Conservation (phyloP, 495 filamentous ascomycete species). For the Stereocaulon alpinum region DNA sequence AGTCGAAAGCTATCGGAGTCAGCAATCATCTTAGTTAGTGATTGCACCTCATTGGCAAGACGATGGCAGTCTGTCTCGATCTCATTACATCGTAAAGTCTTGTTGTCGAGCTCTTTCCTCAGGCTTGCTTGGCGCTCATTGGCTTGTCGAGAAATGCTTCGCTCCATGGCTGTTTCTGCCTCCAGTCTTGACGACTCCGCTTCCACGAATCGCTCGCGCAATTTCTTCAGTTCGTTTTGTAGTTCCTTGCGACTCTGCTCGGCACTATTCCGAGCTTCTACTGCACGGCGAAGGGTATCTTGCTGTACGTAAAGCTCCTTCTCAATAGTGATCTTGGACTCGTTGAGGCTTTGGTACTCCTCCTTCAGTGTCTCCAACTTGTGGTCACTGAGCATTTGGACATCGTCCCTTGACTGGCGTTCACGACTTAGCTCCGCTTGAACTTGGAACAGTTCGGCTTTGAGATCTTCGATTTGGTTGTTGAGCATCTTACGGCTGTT, state of each 20-base stretch:
- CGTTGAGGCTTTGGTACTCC: slow-evolving; percentile 80
- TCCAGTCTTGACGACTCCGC: slow-evolving; percentile 76
- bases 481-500: slow-evolving; percentile 80
- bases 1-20: slow-evolving; percentile 81
- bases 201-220: slow-evolving; percentile 71
- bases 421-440: slow-evolving; percentile 86
- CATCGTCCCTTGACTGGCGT: slow-evolving; percentile 91
- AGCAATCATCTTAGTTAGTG: slow-evolving; percentile 69
- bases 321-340: slow-evolving; percentile 93
- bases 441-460: slow-evolving; percentile 69
- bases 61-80: slow-evolving; percentile 65
- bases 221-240: slow-evolving; percentile 69
- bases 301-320: slow-evolving; percentile 98
- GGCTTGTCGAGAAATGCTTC: slow-evolving; percentile 63
- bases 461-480: slow-evolving; percentile 76
- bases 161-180: slow-evolving; percentile 71
- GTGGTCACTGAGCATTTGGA: slow-evolving; percentile 83
- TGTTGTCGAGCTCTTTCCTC: slow-evolving; percentile 66
- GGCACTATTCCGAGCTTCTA: slow-evolving; percentile 63
- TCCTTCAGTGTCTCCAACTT: slow-evolving; percentile 70
- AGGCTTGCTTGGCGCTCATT: slow-evolving; percentile 73
- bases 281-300: slow-evolving; percentile 80
- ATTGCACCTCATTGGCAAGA: slow-evolving; percentile 65
- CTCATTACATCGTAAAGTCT: slow-evolving; percentile 57
- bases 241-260: slow-evolving; percentile 85